Conservation (phyloP, 2,329 filamentous ascomycete species). For the Tolypocladium endophyticum region DNA sequence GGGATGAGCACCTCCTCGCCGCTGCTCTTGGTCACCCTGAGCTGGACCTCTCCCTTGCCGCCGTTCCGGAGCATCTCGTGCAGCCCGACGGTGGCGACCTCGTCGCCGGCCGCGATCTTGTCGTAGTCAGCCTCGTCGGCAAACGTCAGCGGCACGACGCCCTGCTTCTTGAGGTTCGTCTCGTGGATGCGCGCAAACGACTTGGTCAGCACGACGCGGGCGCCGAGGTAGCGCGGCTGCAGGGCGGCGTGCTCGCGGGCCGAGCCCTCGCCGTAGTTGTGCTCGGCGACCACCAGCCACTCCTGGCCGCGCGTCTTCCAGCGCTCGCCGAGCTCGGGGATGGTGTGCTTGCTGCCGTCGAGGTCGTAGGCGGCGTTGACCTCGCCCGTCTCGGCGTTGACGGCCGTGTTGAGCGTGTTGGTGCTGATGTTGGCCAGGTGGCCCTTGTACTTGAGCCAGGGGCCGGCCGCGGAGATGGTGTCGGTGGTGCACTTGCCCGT, state of each 20-base stretch:
- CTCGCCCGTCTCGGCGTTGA: slow-evolving; percentile 85
- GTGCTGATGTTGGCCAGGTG: slow-evolving; percentile 95
- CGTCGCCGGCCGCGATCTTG: slow-evolving; percentile 69
- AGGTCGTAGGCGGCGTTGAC: slow-evolving; percentile 88
- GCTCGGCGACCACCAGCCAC: slow-evolving; percentile 94
- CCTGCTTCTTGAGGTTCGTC: slow-evolving; percentile 95
- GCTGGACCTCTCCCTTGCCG: slow-evolving; percentile 65
- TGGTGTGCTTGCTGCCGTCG: slow-evolving; percentile 62
- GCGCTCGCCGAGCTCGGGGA: slow-evolving; percentile 74
- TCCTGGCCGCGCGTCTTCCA: slow-evolving; percentile 69
- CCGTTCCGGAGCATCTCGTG: slow-evolving; percentile 69
- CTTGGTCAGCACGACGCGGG: slow-evolving; percentile 73
- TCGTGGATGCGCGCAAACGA: slow-evolving; percentile 89
- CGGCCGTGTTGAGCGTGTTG: slow-evolving; percentile 92
- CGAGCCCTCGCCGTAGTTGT: slow-evolving; percentile 92
- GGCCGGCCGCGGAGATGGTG: slow-evolving; percentile 92
- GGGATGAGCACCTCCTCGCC: slow-evolving; percentile 60
- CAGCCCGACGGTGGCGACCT: slow-evolving; percentile 72
- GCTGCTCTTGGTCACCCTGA: slow-evolving; percentile 51
- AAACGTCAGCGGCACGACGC: slow-evolving; percentile 89
- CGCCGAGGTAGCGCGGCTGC: slow-evolving; percentile 83
- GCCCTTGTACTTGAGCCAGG: slow-evolving; percentile 99
- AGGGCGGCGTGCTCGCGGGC: slow-evolving; percentile 84
- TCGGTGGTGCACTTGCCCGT: slow-evolving; percentile 98
- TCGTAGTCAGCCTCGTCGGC: slow-evolving; percentile 83